Percentiles rank a stretch among this genome's conserved stretches.
Evolutionary conservation across 495 filamentous ascomycete genomes (phyloP).

Genomic region (Durotheca rogersii): DNA sequence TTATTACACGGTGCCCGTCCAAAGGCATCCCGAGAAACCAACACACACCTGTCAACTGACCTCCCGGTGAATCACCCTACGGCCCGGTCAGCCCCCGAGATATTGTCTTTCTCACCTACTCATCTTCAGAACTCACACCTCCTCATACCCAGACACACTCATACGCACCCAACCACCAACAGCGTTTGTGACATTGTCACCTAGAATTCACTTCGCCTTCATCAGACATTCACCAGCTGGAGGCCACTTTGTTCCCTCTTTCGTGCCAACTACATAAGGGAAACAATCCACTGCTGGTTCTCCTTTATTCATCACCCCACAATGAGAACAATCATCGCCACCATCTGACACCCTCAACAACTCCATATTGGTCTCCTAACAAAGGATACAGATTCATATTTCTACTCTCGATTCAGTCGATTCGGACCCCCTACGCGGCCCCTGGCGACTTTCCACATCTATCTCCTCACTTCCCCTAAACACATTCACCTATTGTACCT

Average conservation of each 20-base stretch:
- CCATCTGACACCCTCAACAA: conserved; percentile 1
- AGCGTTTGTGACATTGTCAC: no score
- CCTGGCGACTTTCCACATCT: conserved; percentile 12
- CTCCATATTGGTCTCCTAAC: conserved; percentile 5
- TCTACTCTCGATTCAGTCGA: conserved; percentile 3
- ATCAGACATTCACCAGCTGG: neutral
- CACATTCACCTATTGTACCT: no score
- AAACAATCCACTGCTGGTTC: conserved; percentile 8
- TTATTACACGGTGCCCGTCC: no score
- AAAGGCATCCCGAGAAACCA: no score
- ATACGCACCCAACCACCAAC: neutral
- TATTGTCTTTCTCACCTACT: no score
- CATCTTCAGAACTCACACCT: no score
- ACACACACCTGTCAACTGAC: no score
- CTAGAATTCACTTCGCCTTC: conserved; percentile 10
- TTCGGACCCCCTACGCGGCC: neutral
- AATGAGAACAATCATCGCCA: conserved; percentile 25
- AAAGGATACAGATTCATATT: conserved; percentile 25
- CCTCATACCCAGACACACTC: neutral
- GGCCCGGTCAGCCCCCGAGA: no score
- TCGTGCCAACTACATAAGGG: neutral
- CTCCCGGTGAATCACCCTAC: no score
- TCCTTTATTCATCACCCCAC: conserved; percentile 17
- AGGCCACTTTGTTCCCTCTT: conserved; percentile 16
- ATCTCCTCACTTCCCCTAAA: conserved; percentile 5